These are phyloP conservation scores for Alliaria petiolata DNA, from an alignment of 345 rosid species.

Conservation along the genomic window DNA sequence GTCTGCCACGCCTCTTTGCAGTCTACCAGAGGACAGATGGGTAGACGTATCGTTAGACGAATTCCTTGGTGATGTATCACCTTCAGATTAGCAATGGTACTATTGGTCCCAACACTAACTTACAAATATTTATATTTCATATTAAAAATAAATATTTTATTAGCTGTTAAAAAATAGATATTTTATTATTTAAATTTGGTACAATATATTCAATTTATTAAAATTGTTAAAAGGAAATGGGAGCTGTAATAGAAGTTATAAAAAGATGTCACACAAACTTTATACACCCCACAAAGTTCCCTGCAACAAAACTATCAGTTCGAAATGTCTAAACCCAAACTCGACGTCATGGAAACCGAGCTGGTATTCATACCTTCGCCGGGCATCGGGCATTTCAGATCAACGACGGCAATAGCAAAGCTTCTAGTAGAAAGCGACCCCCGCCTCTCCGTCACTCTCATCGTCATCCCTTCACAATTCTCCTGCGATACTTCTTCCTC, in stretches of 20 bases:
- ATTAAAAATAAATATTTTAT: no score
- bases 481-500: neutral
- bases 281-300: neutral
- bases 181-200: no score
- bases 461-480: conserved; percentile 24
- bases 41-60: no score
- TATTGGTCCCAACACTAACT: no score
- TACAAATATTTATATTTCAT: neutral
- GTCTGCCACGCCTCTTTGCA: no score
- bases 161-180: no score
- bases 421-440: conserved; percentile 24
- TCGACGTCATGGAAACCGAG: conserved; percentile 21
- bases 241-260: no score
- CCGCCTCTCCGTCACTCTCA: conserved; percentile 33
- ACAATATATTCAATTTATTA: no score
- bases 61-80: no score
- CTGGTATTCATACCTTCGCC: conserved; percentile 44
- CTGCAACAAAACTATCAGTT: neutral
- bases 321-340: neutral
- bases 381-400: conserved; percentile 33
- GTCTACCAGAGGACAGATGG: no score
- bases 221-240: no score
- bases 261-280: neutral
- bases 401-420: conserved; percentile 34
- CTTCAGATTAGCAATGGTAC: no score